Base-by-base conservation (phyloP, 768 basidiomycete species). In the Holtermannia corniformis region DNA sequence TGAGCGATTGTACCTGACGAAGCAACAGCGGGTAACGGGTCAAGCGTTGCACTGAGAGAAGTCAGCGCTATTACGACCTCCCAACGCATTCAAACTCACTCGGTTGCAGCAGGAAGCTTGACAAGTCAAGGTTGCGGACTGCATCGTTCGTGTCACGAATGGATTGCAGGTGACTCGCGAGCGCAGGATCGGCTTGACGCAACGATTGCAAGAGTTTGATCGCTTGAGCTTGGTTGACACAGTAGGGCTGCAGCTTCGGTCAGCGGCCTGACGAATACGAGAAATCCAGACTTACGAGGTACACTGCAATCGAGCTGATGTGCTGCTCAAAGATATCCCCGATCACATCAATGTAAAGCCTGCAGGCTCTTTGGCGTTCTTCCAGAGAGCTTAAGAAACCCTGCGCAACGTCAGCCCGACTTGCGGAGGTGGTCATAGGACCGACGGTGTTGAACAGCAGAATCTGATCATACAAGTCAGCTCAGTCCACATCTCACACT, bases 11-110 rank as follows among this genome's bases (percentile, higher is more conserved):
- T 46, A 81, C 83, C 73, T 88, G 86, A 50, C 82, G 82, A 58
- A 96, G 82, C 26, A 96, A 77, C 0, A 99, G 76, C 0, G 93
- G 93, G 67, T 97, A 99, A 52, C 89, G 79, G 0, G 93, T 95
- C 51, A 96, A 83, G 7, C 93, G 83, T 81, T 95, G 90, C 90
- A 92, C 87, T 90, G 55, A 24, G 46, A 44, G 55, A n/a, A n/a
- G n/a, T n/a, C n/a, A n/a, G n/a, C n/a, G n/a, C n/a, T n/a, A n/a
- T 19, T 41, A 13, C 3, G 7, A 37, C 32, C 7, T 16, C 10
- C 32, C 10, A 16, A 37, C 32, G 32, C 32, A 16, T 37, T 37
- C 21, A 22, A 12, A 59, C 82, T 61, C 71, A 91, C 90, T 93
- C 0, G 91, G 91, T n/a, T 82, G 83, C 10, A 96, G 80, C 28